Evolutionary conservation across 768 basidiomycete genomes (phyloP), one percentile per base, ranked within the genome.

Genomic region (Macrocybe gigantea): DNA sequence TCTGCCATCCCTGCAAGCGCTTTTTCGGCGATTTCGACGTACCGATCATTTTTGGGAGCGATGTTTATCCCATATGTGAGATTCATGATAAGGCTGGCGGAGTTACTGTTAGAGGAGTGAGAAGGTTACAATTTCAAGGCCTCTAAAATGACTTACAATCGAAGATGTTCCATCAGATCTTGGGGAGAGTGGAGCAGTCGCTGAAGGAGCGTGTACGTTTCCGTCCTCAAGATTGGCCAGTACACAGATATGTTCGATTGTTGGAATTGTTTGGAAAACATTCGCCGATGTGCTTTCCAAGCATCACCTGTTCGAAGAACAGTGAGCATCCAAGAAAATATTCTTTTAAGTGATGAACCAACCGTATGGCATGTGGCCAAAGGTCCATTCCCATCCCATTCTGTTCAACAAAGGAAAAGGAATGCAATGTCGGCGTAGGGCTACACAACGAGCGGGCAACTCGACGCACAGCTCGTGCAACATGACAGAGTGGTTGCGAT

Each of bases 311-410:
- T 59, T 69, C 30, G 10, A 14, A 10, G 33, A 33, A 38, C 22
- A 22, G 54, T 53, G 41, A 60, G 39, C 39, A 22, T 29, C 8
- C 31, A 7, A 8, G n/a, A 45, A 29, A 33, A 9, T 33, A n/a
- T 7, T 12, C 33, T 36, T 33, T 2, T 35, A 34, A 10, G 15
- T 32, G 37, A 4, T 22, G 22, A 29, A 57, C 63, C 38, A 43
- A 67, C 71, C 73, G 37, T 75, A 79, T 7, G 65, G 71, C 79
- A 79, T 79, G 47, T 79, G 77, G 0, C 72, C 77, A 39, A 80
- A 77, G 39, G 72, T 74, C 68, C 78, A 80, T 22, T 76, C 60
- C 76, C 73, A 64, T 11, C 65, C 59, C 49, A 65, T 56, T 44
- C 69, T 69, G 41, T 33, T 13, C 29, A 4, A 43, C 45, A 15